Percentiles rank a stretch among this genome's conserved stretches.
Conservation (phyloP, 805 yeast genomes). For the Brettanomyces anomalus region DNA sequence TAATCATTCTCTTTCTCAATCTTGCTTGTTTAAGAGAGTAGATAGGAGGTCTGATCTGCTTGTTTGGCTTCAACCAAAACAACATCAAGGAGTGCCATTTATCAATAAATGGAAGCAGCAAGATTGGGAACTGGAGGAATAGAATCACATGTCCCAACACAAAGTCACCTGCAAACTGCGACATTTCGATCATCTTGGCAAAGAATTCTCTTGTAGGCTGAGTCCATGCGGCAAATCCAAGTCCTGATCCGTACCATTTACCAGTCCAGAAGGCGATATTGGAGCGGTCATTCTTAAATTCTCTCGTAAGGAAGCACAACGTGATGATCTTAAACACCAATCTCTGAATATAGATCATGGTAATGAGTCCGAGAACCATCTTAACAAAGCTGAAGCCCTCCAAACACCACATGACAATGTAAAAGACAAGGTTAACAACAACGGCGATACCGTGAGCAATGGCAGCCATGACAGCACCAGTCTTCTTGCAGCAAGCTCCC, state of each 20-base stretch:
- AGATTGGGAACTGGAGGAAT: constrained; percentile 81
- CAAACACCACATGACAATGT: constrained; percentile 93
- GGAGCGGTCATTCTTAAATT: constrained; percentile 89
- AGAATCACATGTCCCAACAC: constrained; percentile 83
- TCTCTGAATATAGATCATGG: constrained; percentile 84
- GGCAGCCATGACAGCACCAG: constrained; percentile 93
- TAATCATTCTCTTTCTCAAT: constrained; percentile 95
- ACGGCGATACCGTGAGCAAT: constrained; percentile 95
- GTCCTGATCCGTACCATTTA: constrained; percentile 93
- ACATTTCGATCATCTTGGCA: constrained; percentile 89
- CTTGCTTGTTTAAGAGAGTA: constrained; percentile 93
- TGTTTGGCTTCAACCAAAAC: constrained; percentile 97
- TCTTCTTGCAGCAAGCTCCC: constrained; percentile 92
- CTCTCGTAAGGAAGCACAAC: constrained; percentile 75
- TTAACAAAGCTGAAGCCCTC: constrained; percentile 87
- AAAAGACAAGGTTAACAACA: constrained; percentile 74
- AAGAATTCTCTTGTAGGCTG: constrained; percentile 94
- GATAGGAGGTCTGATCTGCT: constrained; percentile 97
- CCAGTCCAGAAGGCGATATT: constrained; percentile 99
- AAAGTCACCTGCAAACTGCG: constrained; percentile 96
- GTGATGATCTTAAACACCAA: constrained; percentile 79
- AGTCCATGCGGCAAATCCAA: constrained; percentile 90
- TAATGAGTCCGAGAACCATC: constrained; percentile 77
- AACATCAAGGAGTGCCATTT: constrained; percentile 97
- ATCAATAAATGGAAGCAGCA: constrained; percentile 81